Evolutionary conservation across 2,329 filamentous ascomycete species (phyloP), one percentile per base, ranked within the genome.

Genomic region (Basipetospora chlamydospora): DNA sequence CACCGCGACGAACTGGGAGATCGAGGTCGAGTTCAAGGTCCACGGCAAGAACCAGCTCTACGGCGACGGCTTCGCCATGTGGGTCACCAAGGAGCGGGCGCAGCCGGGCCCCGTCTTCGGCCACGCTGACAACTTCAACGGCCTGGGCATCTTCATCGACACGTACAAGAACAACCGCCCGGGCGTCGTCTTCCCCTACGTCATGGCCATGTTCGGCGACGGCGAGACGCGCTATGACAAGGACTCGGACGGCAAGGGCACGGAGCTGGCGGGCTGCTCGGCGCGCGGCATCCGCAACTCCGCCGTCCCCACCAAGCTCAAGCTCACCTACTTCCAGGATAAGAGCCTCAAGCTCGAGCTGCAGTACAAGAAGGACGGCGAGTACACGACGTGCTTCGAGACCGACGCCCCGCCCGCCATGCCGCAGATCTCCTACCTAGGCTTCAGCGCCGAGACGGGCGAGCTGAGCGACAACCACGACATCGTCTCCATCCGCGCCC

Each of bases 141-240:
- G 90, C 4, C 70, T 98, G 32, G 90, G 86, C 38, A 71, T 98
- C 58, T 96, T 95, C 65, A 74, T 98, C 62, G 90, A 98, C 56
- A 98, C 90, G 30, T 98, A 98, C 70, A 98, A 98, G 76, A 98
- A 98, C 67, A 94, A 95, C 65, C 77, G 90, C 11, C 88, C 90
- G 1, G 90, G 90, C 29, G 80, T 85, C 28, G 82, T 94, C 32
- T 98, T 98, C 61, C 90, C 90, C 35, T 95, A 94, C 54, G 80
- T 98, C 50, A 95, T 96, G 87, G 88, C 87, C 43, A 96, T 96
- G 90, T 68, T 86, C 47, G 90, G 90, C 41, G 90, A 98, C 56
- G 88, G 90, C 43, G 67, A 85, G 54, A 93, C 80, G 6, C 56
- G 66, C 11, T 98, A 98, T 61, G 86, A 96, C 65, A 86, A 95